Percentiles rank a stretch among this genome's conserved stretches.
phyloP scores from a whole-genome alignment of 2,329 filamentous ascomycete genomes.

The Diaporthe sp. region DNA sequence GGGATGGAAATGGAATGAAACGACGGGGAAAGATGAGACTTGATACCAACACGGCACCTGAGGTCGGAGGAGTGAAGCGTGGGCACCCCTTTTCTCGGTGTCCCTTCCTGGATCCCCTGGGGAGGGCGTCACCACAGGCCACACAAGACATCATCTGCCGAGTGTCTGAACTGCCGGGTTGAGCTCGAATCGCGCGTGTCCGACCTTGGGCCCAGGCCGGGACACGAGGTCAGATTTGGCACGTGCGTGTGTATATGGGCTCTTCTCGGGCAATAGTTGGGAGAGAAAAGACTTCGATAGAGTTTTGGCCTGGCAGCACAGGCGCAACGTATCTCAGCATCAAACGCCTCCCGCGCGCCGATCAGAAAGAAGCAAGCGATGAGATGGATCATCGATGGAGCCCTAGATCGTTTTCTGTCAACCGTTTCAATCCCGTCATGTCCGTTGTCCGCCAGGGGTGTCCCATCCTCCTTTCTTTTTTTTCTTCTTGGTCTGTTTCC shows the following conservation, averaged over 20 bases:
- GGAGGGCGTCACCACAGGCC: constrained; percentile 2
- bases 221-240: constrained; percentile 1
- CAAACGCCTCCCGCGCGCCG: background rate
- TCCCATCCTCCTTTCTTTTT: background rate
- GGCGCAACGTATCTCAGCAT: background rate
- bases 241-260: background rate
- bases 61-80: background rate
- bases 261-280: constrained; percentile 5
- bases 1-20: constrained; percentile 29
- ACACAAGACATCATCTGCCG: constrained; percentile 4
- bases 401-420: constrained; percentile 24
- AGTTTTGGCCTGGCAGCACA: constrained; percentile 8
- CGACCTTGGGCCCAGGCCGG: background rate
- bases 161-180: background rate
- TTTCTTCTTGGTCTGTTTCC: background rate
- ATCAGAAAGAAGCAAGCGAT: constrained; percentile 23
- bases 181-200: background rate
- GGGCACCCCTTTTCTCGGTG: constrained; percentile 14
- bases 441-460: constrained; percentile 14
- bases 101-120: background rate
- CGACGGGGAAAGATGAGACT: constrained; percentile 12
- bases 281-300: background rate
- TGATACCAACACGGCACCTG: constrained; percentile 23
- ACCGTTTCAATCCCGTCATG: constrained; percentile 20
- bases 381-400: constrained; percentile 18